Base-by-base conservation (phyloP, 768 basidiomycete species). In the Rhodotorula diobovata region DNA sequence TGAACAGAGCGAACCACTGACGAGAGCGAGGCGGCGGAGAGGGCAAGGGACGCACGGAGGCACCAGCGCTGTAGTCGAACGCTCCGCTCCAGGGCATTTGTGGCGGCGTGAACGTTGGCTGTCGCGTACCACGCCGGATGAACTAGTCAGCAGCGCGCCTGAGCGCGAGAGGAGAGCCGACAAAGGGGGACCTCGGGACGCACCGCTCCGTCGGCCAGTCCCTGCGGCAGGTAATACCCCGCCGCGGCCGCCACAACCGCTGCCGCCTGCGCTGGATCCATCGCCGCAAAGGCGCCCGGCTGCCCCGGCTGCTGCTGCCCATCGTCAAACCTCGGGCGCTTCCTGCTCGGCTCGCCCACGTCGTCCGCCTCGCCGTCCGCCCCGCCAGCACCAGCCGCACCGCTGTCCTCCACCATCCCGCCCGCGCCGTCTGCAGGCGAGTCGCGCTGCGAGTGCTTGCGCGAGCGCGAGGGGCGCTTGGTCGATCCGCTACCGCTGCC, bases 391-490 rank as follows among this genome's bases (percentile, higher is more conserved):
- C 18, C 39, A 15, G 20, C 41, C n/a, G 20, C 18, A n/a, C n/a
- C n/a, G n/a, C 32, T 10, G 3, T 6, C 5, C 39, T 23, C 21
- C 43, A 15, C 28, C n/a, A n/a, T n/a, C n/a, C n/a, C n/a, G n/a
- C n/a, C 7, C 28, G 28, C 28, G 51, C 11, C n/a, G 14, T 53
- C 51, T 1, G 16, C n/a, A 16, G 30, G 30, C 34, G 55, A 35
- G 34, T 54, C 12, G 32, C 34, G 34, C 32, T 55, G 54, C 54
- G 54, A 55, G 18, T 34, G 54, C 54, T 32, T 34, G 54, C 34
- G 54, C 20, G 54, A 34, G 32, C 34, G 54, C 51, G 51, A 30
- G 30, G 53, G 62, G 8, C 63, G 63, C 54, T 56, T 62, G 28
- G 30, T 2, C 21, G 34, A 14, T 32, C 21, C 18, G 46, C 25